phyloP scores from a whole-genome alignment of 768 basidiomycete species.

The Astraeus odoratus region DNA sequence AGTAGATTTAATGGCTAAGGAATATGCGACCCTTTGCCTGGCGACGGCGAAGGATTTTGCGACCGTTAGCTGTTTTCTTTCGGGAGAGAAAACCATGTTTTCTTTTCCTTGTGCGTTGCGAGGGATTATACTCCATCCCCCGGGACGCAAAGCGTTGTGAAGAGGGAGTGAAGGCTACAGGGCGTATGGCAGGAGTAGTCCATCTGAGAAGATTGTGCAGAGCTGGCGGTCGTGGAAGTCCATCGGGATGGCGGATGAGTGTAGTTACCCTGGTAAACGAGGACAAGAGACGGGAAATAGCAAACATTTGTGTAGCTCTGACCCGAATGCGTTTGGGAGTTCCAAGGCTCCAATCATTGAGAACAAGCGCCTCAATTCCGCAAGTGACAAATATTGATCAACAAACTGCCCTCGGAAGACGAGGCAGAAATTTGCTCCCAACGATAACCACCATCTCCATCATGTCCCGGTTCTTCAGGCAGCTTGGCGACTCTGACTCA shows the following conservation, averaged over 20 bases:
- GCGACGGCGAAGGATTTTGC: slow-evolving; percentile 65
- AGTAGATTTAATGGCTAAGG: slow-evolving; percentile 58
- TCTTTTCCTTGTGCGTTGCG: slow-evolving; percentile 86
- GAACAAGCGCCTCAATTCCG: too few relatives aligned
- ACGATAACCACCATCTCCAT: not conserved
- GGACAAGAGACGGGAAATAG: not conserved
- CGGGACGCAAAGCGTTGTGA: slow-evolving; percentile 52
- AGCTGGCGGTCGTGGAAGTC: not conserved
- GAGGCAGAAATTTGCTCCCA: not conserved
- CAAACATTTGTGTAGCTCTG: not conserved
- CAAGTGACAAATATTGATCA: too few relatives aligned
- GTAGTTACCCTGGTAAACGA: not conserved
- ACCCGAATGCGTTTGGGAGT: too few relatives aligned
- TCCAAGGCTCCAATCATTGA: too few relatives aligned
- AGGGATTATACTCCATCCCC: slow-evolving; percentile 96
- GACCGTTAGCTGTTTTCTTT: slow-evolving; percentile 59
- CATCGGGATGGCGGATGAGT: not conserved
- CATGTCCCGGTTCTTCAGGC: slow-evolving; percentile 90
- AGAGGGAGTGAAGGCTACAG: slow-evolving; percentile 14
- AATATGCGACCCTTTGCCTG: slow-evolving; percentile 71
- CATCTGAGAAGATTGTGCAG: slow-evolving; percentile 14
- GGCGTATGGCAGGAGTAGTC: slow-evolving; percentile 12
- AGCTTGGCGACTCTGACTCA: slow-evolving; percentile 76
- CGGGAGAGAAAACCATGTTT: slow-evolving; percentile 87
- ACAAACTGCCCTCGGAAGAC: too few relatives aligned